Base-by-base conservation (phyloP, 148 eudicot species). In the Polygonum aviculare region DNA sequence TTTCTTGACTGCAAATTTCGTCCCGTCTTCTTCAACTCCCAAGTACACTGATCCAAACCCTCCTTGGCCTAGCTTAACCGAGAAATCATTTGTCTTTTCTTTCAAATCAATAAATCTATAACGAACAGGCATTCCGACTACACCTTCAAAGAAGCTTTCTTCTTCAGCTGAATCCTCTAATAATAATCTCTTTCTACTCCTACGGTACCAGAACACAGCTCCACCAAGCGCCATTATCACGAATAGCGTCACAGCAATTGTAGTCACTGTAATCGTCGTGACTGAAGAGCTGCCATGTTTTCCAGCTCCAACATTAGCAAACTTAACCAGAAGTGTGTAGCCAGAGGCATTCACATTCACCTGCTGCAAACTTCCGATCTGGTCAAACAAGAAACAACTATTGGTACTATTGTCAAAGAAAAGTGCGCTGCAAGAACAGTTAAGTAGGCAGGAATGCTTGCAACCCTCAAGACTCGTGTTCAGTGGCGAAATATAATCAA, bases 11-110 rank as follows among this genome's bases (percentile, higher is more conserved):
- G 97, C 99, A 11, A 95, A 12, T 10, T 77, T 77, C 0, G 93
- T 85, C 16, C 97, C 97, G 78, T 95, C 97, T 7, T 80, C 80
- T 0, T 88, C 83, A 22, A 74, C 77, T 59, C 99, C 99, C 78
- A 85, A 75, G 76, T 95, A 95, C 69, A 95, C 99, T 0, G 99
- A 92, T 0, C 97, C 99, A 69, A 95, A 95, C 47, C 97, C 99
- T 79, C 99, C 99, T 82, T 88, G 97, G 44, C 99, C 99, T 21
- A 92, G 97, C 79, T 88, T 95, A 51, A 84, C 79, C 0, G 77
- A 67, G 82, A 90, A 95, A 71, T 92, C 80, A 51, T 84, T 77
- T 1, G 97, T 95, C 0, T 93, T 97, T 0, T 79, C 79, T 73
- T 85, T 87, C 26, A 95, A 90, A 47, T 90, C 90, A 62, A 79